Conservation (phyloP, 1,284 basidiomycete species). For the Coniferiporia sulphurascens region DNA sequence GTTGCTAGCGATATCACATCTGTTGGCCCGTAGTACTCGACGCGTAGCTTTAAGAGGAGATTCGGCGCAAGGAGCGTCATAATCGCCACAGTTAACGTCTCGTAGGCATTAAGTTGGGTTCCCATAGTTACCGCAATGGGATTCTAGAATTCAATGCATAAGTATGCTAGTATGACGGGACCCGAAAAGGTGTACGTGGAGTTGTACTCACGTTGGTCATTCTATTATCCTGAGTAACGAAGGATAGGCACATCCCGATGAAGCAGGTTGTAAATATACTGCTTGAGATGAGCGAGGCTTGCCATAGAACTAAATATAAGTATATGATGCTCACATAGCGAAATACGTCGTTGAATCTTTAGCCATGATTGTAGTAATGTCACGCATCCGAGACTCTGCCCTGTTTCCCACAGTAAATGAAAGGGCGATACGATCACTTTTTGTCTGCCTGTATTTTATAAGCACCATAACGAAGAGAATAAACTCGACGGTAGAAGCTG, state of each 20-base stretch:
- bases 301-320: neutral
- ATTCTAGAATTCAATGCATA: neutral
- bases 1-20: no score
- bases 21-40: neutral
- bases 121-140: neutral
- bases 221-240: neutral
- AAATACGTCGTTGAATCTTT: slow-evolving; percentile 9
- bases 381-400: neutral
- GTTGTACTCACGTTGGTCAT: neutral
- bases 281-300: neutral
- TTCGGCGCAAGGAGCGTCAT: slow-evolving; percentile 14
- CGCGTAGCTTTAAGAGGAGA: slow-evolving; percentile 3
- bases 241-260: neutral
- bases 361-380: slow-evolving; percentile 5
- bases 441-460: no score
- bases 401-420: neutral
- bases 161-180: neutral
- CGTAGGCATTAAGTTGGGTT: neutral
- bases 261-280: neutral
- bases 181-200: neutral
- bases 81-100: neutral
- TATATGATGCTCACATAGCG: neutral
- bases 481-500: no score
- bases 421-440: neutral
- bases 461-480: no score